These are phyloP conservation scores for Aaosphaeria arxii DNA, from an alignment of 2,329 filamentous ascomycete species.

Conservation along the genomic window DNA sequence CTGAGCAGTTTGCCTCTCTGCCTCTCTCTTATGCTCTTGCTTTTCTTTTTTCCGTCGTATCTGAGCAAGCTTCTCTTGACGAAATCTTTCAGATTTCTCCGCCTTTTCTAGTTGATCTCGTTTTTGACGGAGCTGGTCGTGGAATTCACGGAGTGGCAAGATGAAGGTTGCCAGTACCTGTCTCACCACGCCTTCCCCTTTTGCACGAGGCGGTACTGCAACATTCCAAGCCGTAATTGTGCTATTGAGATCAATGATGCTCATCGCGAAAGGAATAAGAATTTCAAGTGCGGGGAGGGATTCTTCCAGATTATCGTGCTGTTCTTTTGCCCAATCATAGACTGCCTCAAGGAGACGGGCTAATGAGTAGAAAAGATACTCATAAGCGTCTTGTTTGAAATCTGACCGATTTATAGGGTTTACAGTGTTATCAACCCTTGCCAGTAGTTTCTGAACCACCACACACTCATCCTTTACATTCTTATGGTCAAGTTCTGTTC, in stretches of 20 bases:
- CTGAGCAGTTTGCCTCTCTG: background rate
- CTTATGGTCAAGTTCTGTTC: too few relatives aligned
- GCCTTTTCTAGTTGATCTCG: slow-evolving; percentile 2
- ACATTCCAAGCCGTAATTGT: slow-evolving; percentile 19
- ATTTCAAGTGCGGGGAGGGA: slow-evolving; percentile 15
- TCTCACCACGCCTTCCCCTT: slow-evolving; percentile 19
- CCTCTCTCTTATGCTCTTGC: slow-evolving; percentile 1
- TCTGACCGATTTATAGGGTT: background rate
- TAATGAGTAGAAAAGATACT: slow-evolving; percentile 21
- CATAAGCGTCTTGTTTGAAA: slow-evolving; percentile 27
- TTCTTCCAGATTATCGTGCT: slow-evolving; percentile 1
- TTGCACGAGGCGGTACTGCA: slow-evolving; percentile 7
- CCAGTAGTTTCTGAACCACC: too few relatives aligned
- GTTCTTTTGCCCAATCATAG: slow-evolving; percentile 12
- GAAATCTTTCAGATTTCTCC: slow-evolving; percentile 5
- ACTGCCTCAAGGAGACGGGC: slow-evolving; percentile 12
- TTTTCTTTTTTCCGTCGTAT: slow-evolving; percentile 3
- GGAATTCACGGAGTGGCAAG: slow-evolving; percentile 16
- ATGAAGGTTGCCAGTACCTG: slow-evolving; percentile 22
- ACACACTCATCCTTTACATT: too few relatives aligned
- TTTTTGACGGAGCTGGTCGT: background rate
- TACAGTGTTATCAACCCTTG: too few relatives aligned
- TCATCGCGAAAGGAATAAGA: slow-evolving; percentile 10
- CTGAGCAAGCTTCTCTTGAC: slow-evolving; percentile 4
- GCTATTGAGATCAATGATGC: slow-evolving; percentile 23